Evolutionary conservation across 2,329 filamentous ascomycete genomes (phyloP), one percentile per base, ranked within the genome.

Genomic region (Rhinocladiella mackenziei): DNA sequence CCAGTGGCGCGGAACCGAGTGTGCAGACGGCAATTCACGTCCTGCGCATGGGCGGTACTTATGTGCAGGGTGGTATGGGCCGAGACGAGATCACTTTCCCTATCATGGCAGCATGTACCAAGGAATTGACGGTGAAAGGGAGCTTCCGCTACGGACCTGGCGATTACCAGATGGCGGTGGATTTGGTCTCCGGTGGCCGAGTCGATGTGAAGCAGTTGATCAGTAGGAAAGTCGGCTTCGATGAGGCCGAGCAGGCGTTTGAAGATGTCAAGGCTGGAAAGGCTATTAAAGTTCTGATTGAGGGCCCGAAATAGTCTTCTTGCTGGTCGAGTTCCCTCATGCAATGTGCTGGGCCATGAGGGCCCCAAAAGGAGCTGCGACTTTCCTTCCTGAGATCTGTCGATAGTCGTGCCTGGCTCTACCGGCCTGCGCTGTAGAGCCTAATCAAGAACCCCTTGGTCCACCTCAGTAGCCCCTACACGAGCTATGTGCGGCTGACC

Each of bases 21-120:
- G 87, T 91, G 58, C 85, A 89, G 68, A 76, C 84, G 0, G 78
- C 77, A 23, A 76, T 91, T 58, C 83, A 89, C 65, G 75, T 76
- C 14, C 76, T 89, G 18, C 76, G 81, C 52, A 73, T 73, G 34
- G 86, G 86, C 43, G 86, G 86, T 22, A 82, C 77, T 11, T 91
- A 87, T 58, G 83, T 94, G 6, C 88, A 94, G 69, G 87, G 82
- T 48, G 89, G 89, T 43, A 94, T 96, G 88, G 91, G 91, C 60
- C 85, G 84, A 62, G 67, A 80, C 28, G 86, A 95, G 60, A 89
- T 96, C 64, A 85, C 69, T 6, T 95, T 96, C 72, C 91, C 91
- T 39, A 94, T 97, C 63, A 86, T 91, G 78, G 84, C 86, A 4
- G 74, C 94, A 61, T 94, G 89, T 65, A 76, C 82, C 38, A 96